phyloP scores from a whole-genome alignment of 2,329 filamentous ascomycete species.

The Cadophora sp. region DNA sequence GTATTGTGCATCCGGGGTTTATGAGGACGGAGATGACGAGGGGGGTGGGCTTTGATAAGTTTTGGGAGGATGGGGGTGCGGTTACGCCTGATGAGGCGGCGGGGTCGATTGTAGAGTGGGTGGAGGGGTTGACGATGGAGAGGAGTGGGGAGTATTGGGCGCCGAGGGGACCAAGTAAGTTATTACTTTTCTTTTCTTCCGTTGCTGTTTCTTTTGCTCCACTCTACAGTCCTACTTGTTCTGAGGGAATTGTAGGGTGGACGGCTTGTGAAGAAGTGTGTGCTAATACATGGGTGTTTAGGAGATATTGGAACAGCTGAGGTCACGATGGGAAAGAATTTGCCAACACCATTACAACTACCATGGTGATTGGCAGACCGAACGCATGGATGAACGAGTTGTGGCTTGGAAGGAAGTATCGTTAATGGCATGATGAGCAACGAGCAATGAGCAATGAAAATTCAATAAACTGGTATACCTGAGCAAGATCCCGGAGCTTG shows the following conservation, averaged over 20 bases:
- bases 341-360: slow-evolving; percentile 69
- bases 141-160: slow-evolving; percentile 78
- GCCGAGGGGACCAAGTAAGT: slow-evolving; percentile 69
- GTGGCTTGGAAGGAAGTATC: background rate
- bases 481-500: background rate
- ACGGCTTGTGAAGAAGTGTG: background rate
- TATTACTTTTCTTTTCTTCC: slow-evolving; percentile 20
- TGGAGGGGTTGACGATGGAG: slow-evolving; percentile 65
- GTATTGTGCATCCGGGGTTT: slow-evolving; percentile 74
- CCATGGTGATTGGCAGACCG: slow-evolving; percentile 60
- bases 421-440: background rate
- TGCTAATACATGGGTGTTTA: slow-evolving; percentile 29
- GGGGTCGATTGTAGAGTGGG: slow-evolving; percentile 65
- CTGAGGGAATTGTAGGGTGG: background rate
- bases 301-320: slow-evolving; percentile 75
- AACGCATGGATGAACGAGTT: background rate
- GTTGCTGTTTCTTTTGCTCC: no score
- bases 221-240: no score
- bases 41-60: slow-evolving; percentile 75
- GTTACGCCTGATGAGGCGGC: slow-evolving; percentile 74
- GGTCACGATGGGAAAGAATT: slow-evolving; percentile 63
- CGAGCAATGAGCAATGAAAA: background rate
- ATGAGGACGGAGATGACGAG: slow-evolving; percentile 79
- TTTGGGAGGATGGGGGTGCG: slow-evolving; percentile 73
- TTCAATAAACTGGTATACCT: no score